Conservation (phyloP, 2,329 filamentous ascomycete species). For the Penicillium sp. region DNA sequence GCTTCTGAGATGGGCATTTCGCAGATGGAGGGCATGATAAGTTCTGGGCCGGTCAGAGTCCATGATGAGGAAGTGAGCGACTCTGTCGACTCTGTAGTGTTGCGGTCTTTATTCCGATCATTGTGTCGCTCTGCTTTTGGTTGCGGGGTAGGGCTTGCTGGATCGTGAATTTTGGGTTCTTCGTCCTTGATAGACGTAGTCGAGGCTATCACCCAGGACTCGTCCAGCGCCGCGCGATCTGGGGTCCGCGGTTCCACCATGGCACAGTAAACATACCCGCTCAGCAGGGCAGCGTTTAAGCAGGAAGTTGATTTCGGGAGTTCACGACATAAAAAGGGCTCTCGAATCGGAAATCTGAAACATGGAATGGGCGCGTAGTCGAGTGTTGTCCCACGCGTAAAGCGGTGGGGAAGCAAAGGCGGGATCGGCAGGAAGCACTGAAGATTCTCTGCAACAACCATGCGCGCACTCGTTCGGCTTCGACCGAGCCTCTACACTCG, state of each 20-base stretch:
- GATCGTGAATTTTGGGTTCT: constrained; percentile 1
- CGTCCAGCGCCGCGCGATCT: constrained; percentile 28
- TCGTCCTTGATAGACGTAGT: constrained; percentile 15
- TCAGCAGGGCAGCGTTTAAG: background rate
- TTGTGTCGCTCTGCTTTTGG: constrained; percentile 7
- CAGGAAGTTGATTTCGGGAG: background rate
- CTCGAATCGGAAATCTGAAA: background rate
- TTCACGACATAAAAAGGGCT: background rate
- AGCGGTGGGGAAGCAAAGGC: constrained; percentile 22
- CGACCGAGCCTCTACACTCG: constrained; percentile 13
- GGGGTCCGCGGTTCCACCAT: constrained; percentile 18
- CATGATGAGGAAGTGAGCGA: constrained; percentile 29
- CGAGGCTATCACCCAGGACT: constrained; percentile 40
- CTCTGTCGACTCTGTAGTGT: constrained; percentile 17
- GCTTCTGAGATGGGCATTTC: constrained; percentile 33
- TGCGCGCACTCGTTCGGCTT: constrained; percentile 23
- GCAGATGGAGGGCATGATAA: constrained; percentile 43
- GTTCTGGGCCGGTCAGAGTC: constrained; percentile 34
- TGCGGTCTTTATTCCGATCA: background rate
- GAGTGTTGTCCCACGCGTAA: constrained; percentile 9
- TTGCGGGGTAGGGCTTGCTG: constrained; percentile 11
- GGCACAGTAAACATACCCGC: constrained; percentile 15
- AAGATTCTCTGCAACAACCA: constrained; percentile 16
- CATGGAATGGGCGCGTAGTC: background rate
- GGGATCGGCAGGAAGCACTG: constrained; percentile 12